A percentile compares a stretch with the other conserved stretches of the same genome.
phyloP scores from a whole-genome alignment of 192 early-diverging fungal genomes.

The Piromyces sp. region DNA sequence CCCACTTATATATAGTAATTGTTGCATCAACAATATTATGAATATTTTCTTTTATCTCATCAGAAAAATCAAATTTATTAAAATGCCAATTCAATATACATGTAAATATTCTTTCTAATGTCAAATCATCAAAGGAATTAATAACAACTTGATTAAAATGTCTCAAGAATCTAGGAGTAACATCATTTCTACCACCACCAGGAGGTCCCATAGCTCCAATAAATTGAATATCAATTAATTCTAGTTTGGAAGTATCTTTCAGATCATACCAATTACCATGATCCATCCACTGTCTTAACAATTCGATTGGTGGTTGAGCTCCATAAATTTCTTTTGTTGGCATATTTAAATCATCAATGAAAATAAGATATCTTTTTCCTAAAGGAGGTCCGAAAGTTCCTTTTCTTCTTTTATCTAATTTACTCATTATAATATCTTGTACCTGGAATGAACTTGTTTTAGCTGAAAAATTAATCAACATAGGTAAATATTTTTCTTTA shows the following conservation, averaged over 20 bases:
- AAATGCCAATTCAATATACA: slow-evolving; percentile 39
- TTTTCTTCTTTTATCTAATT: slow-evolving; percentile 40
- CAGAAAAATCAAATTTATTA: slow-evolving; percentile 17
- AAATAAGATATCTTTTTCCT: slow-evolving; percentile 27
- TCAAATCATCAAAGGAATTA: slow-evolving; percentile 31
- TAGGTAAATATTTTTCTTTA: slow-evolving; percentile 28
- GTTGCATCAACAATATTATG: slow-evolving; percentile 24
- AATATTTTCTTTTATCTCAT: slow-evolving; percentile 13
- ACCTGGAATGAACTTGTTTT: slow-evolving; percentile 32
- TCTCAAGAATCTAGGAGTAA: slow-evolving; percentile 30
- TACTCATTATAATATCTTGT: slow-evolving; percentile 43
- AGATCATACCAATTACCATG: slow-evolving; percentile 49
- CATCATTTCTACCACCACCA: slow-evolving; percentile 33
- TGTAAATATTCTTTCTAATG: slow-evolving; percentile 28
- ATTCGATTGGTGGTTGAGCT: slow-evolving; percentile 40
- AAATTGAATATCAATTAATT: slow-evolving; percentile 25
- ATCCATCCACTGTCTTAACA: slow-evolving; percentile 38
- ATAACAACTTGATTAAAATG: slow-evolving; percentile 39
- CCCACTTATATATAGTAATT: slow-evolving; percentile 24
- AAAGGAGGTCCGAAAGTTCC: slow-evolving; percentile 39
- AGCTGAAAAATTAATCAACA: slow-evolving; percentile 44
- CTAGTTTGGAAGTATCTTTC: slow-evolving; percentile 33
- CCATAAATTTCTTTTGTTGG: slow-evolving; percentile 43
- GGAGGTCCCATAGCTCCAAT: slow-evolving; percentile 39
- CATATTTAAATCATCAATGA: slow-evolving; percentile 47